phyloP scores from a whole-genome alignment of 257 asterid genomes.

The Linaria vulgaris region DNA sequence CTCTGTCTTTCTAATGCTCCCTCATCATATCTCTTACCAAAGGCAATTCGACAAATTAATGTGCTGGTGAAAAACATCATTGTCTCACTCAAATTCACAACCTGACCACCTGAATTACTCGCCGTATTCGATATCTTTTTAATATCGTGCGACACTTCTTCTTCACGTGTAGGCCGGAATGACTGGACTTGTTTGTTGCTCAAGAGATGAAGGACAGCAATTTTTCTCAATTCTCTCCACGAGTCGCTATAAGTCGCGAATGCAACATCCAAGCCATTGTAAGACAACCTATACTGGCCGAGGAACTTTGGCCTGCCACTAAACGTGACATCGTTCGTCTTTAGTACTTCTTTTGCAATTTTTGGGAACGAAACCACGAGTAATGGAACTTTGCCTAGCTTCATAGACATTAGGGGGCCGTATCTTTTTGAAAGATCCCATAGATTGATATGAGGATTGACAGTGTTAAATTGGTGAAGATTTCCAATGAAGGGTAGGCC shows the following conservation, averaged over 20 bases:
- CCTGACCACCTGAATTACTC: neutral
- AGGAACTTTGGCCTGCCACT: conserved; percentile 17
- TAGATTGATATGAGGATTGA: conserved; percentile 18
- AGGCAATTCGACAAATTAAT: conserved; percentile 22
- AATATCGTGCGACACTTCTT: conserved; percentile 13
- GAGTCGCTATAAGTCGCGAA: conserved; percentile 17
- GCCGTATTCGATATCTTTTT: neutral
- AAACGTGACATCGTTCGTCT: conserved; percentile 20
- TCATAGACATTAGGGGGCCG: conserved; percentile 25
- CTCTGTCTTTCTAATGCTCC: neutral
- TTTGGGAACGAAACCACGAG: conserved; percentile 16
- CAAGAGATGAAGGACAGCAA: conserved; percentile 18
- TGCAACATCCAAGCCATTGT: conserved; percentile 21
- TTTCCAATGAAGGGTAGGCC: conserved; percentile 26
- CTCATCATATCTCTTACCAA: conserved; percentile 12
- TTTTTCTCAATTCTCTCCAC: conserved; percentile 22
- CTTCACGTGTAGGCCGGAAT: conserved; percentile 13
- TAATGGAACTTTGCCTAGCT: conserved; percentile 11
- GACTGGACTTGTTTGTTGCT: conserved; percentile 25
- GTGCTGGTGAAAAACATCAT: conserved; percentile 13
- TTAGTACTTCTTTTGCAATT: conserved; percentile 19
- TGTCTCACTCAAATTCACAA: conserved; percentile 17
- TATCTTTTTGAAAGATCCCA: conserved; percentile 17
- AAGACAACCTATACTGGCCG: neutral
- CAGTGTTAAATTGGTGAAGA: conserved; percentile 18